A percentile compares a stretch with the other conserved stretches of the same genome.
phyloP scores from a whole-genome alignment of 306 rosid species.

The Quercus engelmannii region DNA sequence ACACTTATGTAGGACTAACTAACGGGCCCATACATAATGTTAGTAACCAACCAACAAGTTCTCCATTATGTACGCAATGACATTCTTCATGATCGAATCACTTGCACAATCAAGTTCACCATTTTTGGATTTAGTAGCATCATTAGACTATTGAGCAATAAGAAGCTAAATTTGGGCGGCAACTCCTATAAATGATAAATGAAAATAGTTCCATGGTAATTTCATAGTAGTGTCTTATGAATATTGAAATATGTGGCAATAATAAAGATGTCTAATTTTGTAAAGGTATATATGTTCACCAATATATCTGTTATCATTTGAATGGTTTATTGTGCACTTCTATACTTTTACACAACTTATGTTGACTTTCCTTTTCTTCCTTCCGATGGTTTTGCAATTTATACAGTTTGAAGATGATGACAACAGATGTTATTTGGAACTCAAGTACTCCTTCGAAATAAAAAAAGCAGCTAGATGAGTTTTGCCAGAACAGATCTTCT shows the following conservation, averaged over 20 bases:
- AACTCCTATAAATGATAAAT: neutral
- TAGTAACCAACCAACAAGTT: neutral
- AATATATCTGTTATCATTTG: neutral
- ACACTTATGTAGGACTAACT: neutral
- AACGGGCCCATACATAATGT: neutral
- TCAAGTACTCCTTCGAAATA: constrained; percentile 46
- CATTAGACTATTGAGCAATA: neutral
- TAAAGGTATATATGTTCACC: neutral
- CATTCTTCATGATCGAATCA: neutral
- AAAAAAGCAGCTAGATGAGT: constrained; percentile 28
- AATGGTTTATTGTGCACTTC: neutral
- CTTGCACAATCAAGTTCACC: neutral
- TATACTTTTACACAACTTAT: neutral
- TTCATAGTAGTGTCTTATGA: neutral
- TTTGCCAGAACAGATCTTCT: neutral
- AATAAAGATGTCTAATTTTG: neutral
- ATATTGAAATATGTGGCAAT: neutral
- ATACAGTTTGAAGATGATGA: constrained; percentile 60
- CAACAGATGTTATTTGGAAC: constrained; percentile 50
- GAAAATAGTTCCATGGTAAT: neutral
- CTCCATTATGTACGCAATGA: neutral
- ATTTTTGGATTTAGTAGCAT: neutral
- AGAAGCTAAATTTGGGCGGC: neutral
- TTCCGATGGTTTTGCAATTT: neutral
- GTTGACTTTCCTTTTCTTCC: neutral